These are phyloP conservation scores for Aspergillus quadrilineatus DNA, from an alignment of 2,329 filamentous ascomycete genomes.

Conservation along the genomic window DNA sequence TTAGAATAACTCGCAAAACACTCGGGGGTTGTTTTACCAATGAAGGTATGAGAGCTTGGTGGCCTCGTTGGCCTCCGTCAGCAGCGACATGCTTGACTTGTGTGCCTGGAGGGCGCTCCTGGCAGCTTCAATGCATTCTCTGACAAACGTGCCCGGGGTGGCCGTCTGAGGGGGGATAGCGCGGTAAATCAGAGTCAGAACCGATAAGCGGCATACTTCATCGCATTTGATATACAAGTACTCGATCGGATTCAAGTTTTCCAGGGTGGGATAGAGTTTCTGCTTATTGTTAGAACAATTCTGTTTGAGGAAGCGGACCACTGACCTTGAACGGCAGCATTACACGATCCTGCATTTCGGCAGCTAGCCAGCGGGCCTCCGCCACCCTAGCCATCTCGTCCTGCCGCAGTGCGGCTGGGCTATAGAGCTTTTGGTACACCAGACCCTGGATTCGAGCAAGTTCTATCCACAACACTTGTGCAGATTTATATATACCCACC, in stretches of 20 bases:
- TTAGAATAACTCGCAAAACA: background rate
- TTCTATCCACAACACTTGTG: constrained; percentile 57
- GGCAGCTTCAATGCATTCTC: constrained; percentile 40
- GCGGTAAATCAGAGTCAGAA: constrained; percentile 42
- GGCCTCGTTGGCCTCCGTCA: constrained; percentile 29
- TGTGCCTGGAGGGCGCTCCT: constrained; percentile 36
- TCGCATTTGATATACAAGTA: constrained; percentile 31
- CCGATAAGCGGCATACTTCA: constrained; percentile 37
- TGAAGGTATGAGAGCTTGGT: constrained; percentile 37
- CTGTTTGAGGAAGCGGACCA: background rate
- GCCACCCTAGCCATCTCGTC: constrained; percentile 26
- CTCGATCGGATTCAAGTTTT: constrained; percentile 27
- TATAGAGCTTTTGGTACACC: constrained; percentile 60
- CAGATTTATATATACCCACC: constrained; percentile 41
- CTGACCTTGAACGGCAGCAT: constrained; percentile 33
- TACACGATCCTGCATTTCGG: constrained; percentile 28
- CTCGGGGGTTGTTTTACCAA: constrained; percentile 27
- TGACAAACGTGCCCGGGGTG: constrained; percentile 32
- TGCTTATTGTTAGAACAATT: constrained; percentile 1
- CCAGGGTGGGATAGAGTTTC: constrained; percentile 14
- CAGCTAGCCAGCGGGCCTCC: constrained; percentile 30
- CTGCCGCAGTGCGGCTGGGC: constrained; percentile 31
- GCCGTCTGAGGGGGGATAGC: constrained; percentile 36
- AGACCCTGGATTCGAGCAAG: constrained; percentile 58
- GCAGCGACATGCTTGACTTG: constrained; percentile 28